These are phyloP conservation scores for Trypanosoma brucei DNA, from an alignment of 208 protist genomes.

Conservation along the genomic window DNA sequence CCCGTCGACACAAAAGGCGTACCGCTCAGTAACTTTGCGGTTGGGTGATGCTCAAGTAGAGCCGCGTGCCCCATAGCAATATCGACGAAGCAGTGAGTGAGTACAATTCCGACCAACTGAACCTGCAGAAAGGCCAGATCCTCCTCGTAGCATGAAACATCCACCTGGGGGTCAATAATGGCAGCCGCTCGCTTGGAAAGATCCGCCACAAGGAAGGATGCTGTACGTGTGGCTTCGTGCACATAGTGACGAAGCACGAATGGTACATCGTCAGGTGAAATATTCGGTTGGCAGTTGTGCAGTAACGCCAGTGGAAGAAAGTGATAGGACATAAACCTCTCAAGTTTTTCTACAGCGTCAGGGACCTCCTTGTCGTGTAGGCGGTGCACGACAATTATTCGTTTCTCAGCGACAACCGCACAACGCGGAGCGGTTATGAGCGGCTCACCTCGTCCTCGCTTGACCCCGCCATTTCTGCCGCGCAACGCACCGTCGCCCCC, in stretches of 20 bases:
- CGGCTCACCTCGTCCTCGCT: constrained; percentile 2
- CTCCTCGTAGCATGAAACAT: constrained; percentile 31
- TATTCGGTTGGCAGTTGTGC: constrained; percentile 33
- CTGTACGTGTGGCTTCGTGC: constrained; percentile 63
- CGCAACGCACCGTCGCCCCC: background rate
- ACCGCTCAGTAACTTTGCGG: constrained; percentile 25
- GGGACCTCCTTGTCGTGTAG: constrained; percentile 6
- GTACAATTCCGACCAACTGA: constrained; percentile 31
- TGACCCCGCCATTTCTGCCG: background rate
- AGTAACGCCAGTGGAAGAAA: constrained; percentile 55
- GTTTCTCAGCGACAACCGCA: constrained; percentile 12
- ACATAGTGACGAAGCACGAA: constrained; percentile 73
- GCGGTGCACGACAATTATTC: constrained; percentile 16
- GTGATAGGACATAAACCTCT: constrained; percentile 61
- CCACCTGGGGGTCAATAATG: constrained; percentile 53
- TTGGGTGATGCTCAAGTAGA: constrained; percentile 26
- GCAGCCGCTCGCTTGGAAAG: constrained; percentile 9
- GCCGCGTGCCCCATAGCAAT: constrained; percentile 35
- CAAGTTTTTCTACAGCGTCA: constrained; percentile 22
- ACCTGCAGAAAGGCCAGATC: constrained; percentile 39
- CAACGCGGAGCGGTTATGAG: constrained; percentile 12
- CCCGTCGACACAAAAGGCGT: background rate
- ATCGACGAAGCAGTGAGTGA: constrained; percentile 77
- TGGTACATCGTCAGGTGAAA: background rate
- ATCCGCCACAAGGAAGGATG: constrained; percentile 65